phyloP scores from a whole-genome alignment of 345 rosid species.

The Garcia nutans region DNA sequence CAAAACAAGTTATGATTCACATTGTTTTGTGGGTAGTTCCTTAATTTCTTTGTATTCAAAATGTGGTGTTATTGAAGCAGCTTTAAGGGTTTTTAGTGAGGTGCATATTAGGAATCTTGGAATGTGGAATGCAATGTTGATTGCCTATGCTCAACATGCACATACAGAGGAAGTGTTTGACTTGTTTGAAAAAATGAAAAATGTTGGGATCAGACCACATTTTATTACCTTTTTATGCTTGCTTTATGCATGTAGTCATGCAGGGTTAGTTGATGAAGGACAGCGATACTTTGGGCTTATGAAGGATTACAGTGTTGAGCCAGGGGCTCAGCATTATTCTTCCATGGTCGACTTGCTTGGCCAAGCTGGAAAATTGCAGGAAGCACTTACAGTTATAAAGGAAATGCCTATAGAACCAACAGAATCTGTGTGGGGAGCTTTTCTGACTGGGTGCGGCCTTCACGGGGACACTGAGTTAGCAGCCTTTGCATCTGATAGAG shows the following conservation, averaged over 20 bases:
- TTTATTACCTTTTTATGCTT: slow-evolving; percentile 72
- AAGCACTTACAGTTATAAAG: slow-evolving; percentile 55
- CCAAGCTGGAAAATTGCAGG: slow-evolving; percentile 76
- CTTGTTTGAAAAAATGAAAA: slow-evolving; percentile 61
- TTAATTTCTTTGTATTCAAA: slow-evolving; percentile 76
- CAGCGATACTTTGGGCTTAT: slow-evolving; percentile 59
- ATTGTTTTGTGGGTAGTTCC: slow-evolving; percentile 76
- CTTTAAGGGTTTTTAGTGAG: slow-evolving; percentile 56
- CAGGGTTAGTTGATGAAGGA: slow-evolving; percentile 72
- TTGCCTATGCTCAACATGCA: slow-evolving; percentile 78
- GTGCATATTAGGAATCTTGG: slow-evolving; percentile 61
- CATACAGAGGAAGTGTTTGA: slow-evolving; percentile 45
- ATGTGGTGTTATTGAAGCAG: slow-evolving; percentile 70
- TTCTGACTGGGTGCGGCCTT: slow-evolving; percentile 70
- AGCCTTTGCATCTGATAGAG: slow-evolving; percentile 71
- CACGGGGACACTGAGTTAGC: slow-evolving; percentile 77
- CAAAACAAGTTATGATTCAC: slow-evolving; percentile 63
- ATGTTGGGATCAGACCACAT: slow-evolving; percentile 59
- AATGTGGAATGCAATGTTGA: slow-evolving; percentile 87
- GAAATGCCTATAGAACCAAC: slow-evolving; percentile 70
- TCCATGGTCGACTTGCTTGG: slow-evolving; percentile 78
- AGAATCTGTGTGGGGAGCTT: slow-evolving; percentile 87
- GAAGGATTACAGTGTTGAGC: slow-evolving; percentile 64
- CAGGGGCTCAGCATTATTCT: slow-evolving; percentile 75
- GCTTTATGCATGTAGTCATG: slow-evolving; percentile 89